Conservation (phyloP, 2,329 filamentous ascomycete species). For the Alternaria conjuncta region DNA sequence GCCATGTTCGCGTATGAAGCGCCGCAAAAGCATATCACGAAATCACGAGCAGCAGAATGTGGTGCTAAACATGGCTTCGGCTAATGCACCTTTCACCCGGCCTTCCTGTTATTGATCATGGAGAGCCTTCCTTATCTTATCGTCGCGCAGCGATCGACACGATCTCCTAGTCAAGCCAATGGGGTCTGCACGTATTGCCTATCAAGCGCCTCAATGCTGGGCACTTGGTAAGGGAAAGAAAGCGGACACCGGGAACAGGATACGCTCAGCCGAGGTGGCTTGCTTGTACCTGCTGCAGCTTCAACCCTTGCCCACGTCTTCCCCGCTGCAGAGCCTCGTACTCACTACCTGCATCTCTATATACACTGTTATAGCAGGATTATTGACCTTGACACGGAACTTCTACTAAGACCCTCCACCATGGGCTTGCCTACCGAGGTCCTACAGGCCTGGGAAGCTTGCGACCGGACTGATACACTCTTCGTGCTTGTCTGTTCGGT, state of each 20-base stretch:
- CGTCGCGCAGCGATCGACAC: not conserved
- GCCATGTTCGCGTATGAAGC: not conserved
- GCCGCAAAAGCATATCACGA: not conserved
- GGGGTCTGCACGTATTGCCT: conserved; percentile 15
- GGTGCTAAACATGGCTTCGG: not conserved
- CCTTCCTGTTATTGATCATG: not conserved
- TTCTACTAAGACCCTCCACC: not conserved
- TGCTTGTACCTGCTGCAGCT: conserved; percentile 12
- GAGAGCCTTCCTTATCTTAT: conserved; percentile 7
- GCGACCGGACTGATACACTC: conserved; percentile 60
- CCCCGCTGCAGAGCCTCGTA: not conserved
- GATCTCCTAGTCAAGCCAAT: conserved; percentile 12
- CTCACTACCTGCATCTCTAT: not conserved
- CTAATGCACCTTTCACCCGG: not conserved
- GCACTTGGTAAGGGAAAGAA: conserved; percentile 12
- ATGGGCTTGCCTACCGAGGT: conserved; percentile 39
- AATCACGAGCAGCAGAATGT: not conserved
- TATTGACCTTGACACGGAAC: not conserved
- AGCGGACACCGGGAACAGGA: conserved; percentile 8
- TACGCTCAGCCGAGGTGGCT: conserved; percentile 15
- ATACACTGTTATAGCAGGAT: not conserved
- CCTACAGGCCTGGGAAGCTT: conserved; percentile 57
- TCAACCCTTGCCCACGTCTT: conserved; percentile 4
- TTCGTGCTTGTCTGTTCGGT: conserved; percentile 60
- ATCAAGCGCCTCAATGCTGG: conserved; percentile 30